phyloP scores from a whole-genome alignment of 179 eudicot species.

The Patellifolia procumbens region DNA sequence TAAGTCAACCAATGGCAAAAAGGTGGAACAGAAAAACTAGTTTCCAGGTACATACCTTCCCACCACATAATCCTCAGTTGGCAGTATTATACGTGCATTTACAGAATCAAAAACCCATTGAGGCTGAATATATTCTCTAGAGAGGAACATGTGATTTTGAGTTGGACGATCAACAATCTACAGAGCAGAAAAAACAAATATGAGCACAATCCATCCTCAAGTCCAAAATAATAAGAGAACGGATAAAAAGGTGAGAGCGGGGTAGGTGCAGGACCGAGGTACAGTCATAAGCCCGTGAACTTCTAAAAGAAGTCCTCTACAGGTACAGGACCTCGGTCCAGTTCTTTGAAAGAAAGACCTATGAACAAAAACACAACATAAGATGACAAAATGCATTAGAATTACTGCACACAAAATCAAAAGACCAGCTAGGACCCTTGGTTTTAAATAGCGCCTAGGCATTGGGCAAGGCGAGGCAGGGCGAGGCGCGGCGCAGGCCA shows the following conservation, averaged over 20 bases:
- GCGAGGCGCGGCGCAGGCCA: too few relatives aligned
- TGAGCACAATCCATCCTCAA: background rate
- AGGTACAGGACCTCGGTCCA: too few relatives aligned
- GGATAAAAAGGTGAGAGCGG: background rate
- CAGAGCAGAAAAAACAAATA: slow-evolving; percentile 16
- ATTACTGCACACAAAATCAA: background rate
- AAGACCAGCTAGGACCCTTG: background rate
- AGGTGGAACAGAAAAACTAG: background rate
- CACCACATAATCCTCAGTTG: slow-evolving; percentile 73
- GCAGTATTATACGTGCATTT: slow-evolving; percentile 78
- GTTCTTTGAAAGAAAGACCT: too few relatives aligned
- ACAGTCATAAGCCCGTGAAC: background rate
- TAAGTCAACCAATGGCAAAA: background rate
- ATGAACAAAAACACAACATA: background rate
- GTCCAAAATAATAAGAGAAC: background rate
- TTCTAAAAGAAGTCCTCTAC: too few relatives aligned
- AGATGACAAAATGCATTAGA: background rate
- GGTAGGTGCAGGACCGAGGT: background rate
- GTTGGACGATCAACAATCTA: slow-evolving; percentile 94
- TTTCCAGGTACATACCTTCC: slow-evolving; percentile 60
- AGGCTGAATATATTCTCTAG: slow-evolving; percentile 91
- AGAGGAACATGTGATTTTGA: slow-evolving; percentile 64
- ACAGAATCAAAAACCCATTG: slow-evolving; percentile 94
- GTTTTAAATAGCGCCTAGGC: too few relatives aligned
- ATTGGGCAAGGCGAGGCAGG: too few relatives aligned